Evolutionary conservation across 352 stramenopile genomes (phyloP), one percentile per base, ranked within the genome.

Genomic region (Salisapilia sapeloensis): DNA sequence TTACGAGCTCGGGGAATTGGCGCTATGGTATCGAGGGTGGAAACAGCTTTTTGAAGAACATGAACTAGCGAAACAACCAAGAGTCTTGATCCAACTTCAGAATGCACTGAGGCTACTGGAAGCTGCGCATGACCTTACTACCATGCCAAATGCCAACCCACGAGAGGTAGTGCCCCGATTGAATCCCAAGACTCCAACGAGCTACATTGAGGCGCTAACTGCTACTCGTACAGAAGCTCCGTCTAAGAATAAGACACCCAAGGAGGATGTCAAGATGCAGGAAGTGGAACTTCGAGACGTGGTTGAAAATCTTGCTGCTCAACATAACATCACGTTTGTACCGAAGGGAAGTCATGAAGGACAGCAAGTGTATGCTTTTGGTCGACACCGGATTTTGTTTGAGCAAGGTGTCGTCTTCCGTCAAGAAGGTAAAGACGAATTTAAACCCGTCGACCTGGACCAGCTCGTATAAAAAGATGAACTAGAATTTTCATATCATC

Each of bases 1-100:
- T 2, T 53, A 62, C 3, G 50, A 60, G 31, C 35, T 91, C 23
- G 25, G 28, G 1, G 80, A 93, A 40, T 41, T 93, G 1, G 55
- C 75, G 19, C 69, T 48, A 31, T 93, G 80, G 80, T 92, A 91
- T 44, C 48, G 52, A 14, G 76, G 80, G 3, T 93, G 80, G 80
- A 89, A 86, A 24, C 25, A 54, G 4, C 61, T 89, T 31, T 91
- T 93, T 23, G 50, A 63, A 6, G 78, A 70, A 38, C 55, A 69
- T 9, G 21, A 57, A 13, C 36, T 91, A 27, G 54, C 64, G 7
- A 51, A 42, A 10, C 42, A 90, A 14, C 51, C 59, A 2, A 58
- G 72, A n/a, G 44, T 92, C 13, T 6, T 76, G n/a, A 42, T 82
- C 4, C 63, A 87, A 39, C 89, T 91, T 19, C 64, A 90, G 10